phyloP scores from a whole-genome alignment of 345 rosid genomes.

The Balakata baccata region DNA sequence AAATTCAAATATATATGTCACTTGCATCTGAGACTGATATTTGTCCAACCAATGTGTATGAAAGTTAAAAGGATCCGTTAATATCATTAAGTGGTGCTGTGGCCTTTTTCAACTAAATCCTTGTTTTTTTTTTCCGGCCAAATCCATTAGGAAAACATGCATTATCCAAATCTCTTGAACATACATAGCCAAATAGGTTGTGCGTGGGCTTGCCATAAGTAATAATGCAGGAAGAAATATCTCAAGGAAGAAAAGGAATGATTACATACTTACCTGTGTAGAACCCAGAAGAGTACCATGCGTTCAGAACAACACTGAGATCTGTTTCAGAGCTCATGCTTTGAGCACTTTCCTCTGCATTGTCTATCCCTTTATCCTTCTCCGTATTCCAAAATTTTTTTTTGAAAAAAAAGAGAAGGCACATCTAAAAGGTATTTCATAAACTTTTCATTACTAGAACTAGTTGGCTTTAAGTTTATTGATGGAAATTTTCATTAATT shows the following conservation, averaged over 20 bases:
- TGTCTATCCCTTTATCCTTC: slow-evolving; percentile 22
- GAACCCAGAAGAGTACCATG: slow-evolving; percentile 67
- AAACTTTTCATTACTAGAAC: background rate
- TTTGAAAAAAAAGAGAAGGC: background rate
- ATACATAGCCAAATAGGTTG: background rate
- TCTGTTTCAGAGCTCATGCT: slow-evolving; percentile 40
- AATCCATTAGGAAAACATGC: background rate
- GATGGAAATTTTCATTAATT: background rate
- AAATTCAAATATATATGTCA: too few relatives aligned
- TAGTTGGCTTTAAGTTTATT: background rate
- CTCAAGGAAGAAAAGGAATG: background rate
- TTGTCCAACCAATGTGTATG: background rate
- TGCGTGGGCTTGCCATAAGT: background rate
- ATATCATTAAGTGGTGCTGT: background rate
- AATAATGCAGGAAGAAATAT: background rate
- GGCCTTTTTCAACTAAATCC: background rate
- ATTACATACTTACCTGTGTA: slow-evolving; percentile 59
- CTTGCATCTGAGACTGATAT: background rate
- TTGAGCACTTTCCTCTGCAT: slow-evolving; percentile 26
- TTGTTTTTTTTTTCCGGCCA: background rate
- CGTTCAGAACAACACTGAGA: slow-evolving; percentile 48
- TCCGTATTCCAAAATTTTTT: slow-evolving; percentile 21
- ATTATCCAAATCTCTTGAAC: background rate
- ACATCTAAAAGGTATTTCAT: background rate
- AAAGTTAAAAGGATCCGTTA: background rate